phyloP scores from a whole-genome alignment of 2,329 filamentous ascomycete genomes.

The Ophiocordyceps camponoti-floridani region DNA sequence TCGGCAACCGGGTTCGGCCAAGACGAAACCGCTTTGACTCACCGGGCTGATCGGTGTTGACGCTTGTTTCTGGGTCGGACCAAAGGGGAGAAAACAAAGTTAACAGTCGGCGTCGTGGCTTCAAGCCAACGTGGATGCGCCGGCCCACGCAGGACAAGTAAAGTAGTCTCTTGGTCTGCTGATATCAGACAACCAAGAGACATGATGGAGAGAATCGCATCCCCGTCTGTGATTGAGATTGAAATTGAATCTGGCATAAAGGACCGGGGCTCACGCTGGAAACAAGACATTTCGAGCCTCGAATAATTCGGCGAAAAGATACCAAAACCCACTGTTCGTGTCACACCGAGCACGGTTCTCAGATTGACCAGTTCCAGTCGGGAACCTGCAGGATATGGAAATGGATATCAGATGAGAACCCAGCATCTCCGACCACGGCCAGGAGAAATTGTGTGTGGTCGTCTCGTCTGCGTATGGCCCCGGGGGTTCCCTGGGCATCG shows the following conservation, averaged over 20 bases:
- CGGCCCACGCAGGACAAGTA: background rate
- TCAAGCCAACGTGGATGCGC: background rate
- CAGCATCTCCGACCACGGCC: background rate
- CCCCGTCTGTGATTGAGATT: background rate
- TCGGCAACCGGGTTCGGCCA: background rate
- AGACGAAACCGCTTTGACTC: background rate
- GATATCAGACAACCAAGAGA: background rate
- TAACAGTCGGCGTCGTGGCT: background rate
- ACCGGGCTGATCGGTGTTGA: background rate
- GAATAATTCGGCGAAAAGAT: background rate
- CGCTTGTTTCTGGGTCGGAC: background rate
- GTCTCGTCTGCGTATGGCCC: too few relatives aligned
- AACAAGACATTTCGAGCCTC: background rate
- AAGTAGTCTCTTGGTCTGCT: background rate
- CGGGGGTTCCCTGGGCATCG: background rate
- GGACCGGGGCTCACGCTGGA: background rate
- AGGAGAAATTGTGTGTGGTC: too few relatives aligned
- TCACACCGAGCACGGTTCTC: background rate
- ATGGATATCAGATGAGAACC: background rate
- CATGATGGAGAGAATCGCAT: too few relatives aligned
- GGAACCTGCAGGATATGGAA: background rate
- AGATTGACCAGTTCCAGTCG: background rate
- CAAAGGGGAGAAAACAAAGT: too few relatives aligned
- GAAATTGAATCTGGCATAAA: background rate
- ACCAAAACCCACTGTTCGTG: background rate